phyloP scores from a whole-genome alignment of 345 rosid genomes.

The Geranium brycei region DNA sequence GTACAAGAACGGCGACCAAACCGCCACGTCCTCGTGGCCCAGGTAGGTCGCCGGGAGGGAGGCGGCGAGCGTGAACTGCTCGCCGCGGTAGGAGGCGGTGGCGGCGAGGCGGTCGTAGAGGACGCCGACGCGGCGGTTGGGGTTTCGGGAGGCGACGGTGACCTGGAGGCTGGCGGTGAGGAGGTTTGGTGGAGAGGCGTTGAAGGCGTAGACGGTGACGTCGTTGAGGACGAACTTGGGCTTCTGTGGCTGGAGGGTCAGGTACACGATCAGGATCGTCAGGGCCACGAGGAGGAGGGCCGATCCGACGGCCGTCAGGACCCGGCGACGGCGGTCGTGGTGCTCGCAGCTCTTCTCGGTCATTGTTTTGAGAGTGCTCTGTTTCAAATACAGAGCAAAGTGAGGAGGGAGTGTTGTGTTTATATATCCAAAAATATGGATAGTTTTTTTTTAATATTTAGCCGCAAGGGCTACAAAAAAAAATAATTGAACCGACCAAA shows the following conservation, averaged over 20 bases:
- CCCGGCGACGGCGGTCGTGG: constrained; percentile 10
- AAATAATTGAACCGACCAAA: no score
- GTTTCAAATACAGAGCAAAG: background rate
- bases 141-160: constrained; percentile 52
- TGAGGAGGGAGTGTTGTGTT: background rate
- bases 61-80: constrained; percentile 47
- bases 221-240: constrained; percentile 62
- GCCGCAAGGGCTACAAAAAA: no score
- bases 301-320: constrained; percentile 7
- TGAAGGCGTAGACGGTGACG: constrained; percentile 45
- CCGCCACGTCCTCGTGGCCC: constrained; percentile 40
- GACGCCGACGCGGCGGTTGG: constrained; percentile 47
- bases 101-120: constrained; percentile 39
- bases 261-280: constrained; percentile 14
- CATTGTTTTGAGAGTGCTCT: constrained; percentile 13
- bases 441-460: no score
- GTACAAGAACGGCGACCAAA: constrained; percentile 60
- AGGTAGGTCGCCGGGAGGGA: constrained; percentile 48
- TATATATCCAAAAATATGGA: background rate
- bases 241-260: constrained; percentile 46
- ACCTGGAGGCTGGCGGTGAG: constrained; percentile 43
- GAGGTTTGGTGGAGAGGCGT: constrained; percentile 30
- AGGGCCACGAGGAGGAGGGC: constrained; percentile 5
- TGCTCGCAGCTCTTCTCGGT: constrained; percentile 24
- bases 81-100: constrained; percentile 56